phyloP scores from a whole-genome alignment of 1,139 yeast genomes.

The Suhomyces guaymorum region DNA sequence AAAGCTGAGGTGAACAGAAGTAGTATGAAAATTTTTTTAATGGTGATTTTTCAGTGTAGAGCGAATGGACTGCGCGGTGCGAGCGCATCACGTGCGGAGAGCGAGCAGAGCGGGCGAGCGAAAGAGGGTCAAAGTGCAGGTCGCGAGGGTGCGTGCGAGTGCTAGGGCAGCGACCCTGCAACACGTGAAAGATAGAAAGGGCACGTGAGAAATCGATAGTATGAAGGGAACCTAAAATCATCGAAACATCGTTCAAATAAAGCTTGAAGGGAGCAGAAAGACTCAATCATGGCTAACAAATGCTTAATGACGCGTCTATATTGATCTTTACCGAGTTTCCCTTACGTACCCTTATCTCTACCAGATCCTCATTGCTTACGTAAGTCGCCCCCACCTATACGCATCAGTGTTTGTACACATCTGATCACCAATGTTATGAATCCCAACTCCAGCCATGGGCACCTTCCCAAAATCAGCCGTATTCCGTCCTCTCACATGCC shows the following conservation, averaged over 20 bases:
- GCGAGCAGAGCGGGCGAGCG: background rate
- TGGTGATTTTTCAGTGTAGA: conserved; percentile 10
- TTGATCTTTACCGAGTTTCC: too few species aligned
- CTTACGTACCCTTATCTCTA: too few species aligned
- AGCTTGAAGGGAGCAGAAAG: too few species aligned
- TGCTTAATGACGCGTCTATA: too few species aligned
- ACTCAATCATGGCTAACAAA: too few species aligned
- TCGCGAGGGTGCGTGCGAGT: conserved; percentile 8
- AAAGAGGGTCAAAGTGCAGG: background rate
- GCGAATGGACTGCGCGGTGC: conserved; percentile 7
- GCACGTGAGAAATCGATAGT: too few species aligned
- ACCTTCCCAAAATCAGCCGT: conserved; percentile 15
- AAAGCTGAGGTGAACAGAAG: conserved; percentile 13
- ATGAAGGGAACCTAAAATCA: too few species aligned
- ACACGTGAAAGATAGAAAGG: too few species aligned
- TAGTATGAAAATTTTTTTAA: conserved; percentile 17
- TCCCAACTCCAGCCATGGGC: conserved; percentile 11
- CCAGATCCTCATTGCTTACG: too few species aligned
- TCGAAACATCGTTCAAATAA: too few species aligned
- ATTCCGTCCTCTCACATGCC: conserved; percentile 13
- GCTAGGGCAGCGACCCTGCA: conserved; percentile 15
- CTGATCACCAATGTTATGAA: conserved; percentile 9
- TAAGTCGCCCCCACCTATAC: too few species aligned
- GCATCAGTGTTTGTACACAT: too few species aligned
- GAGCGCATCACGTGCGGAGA: conserved; percentile 4